Percentiles rank a stretch among this genome's conserved stretches.
Conservation (phyloP, 495 filamentous ascomycete genomes). For the Trichoderma gamsii region DNA sequence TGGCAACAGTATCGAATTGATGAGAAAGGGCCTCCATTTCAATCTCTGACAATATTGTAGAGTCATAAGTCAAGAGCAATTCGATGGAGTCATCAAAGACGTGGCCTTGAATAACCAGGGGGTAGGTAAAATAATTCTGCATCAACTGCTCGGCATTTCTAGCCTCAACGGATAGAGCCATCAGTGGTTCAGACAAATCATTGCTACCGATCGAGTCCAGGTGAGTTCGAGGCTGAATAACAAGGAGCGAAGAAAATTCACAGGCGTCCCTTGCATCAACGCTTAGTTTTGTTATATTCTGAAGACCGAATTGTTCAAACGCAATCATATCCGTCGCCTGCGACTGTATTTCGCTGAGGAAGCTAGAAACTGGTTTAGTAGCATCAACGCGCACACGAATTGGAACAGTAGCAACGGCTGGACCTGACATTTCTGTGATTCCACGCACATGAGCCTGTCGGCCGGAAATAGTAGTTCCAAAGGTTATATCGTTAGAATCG, state of each 20-base stretch:
- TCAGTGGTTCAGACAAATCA: constrained; percentile 16
- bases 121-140: constrained; percentile 20
- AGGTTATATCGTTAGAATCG: constrained; percentile 38
- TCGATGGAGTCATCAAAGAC: constrained; percentile 14
- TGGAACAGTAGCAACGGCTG: constrained; percentile 55
- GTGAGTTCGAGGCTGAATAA: constrained; percentile 10
- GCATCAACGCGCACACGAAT: constrained; percentile 30
- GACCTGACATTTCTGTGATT: constrained; percentile 42
- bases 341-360: constrained; percentile 28
- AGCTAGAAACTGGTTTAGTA: constrained; percentile 17
- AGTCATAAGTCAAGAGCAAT: constrained; percentile 20
- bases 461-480: constrained; percentile 40
- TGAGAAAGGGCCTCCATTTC: constrained; percentile 22
- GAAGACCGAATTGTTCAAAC: constrained; percentile 20
- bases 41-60: constrained; percentile 16
- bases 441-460: constrained; percentile 27
- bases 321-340: constrained; percentile 33
- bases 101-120: constrained; percentile 22
- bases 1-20: constrained; percentile 18
- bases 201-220: not conserved
- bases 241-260: constrained; percentile 30
- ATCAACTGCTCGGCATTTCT: not conserved
- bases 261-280: constrained; percentile 26
- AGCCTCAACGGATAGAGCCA: constrained; percentile 1
- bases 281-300: constrained; percentile 7